Conservation (phyloP, 371 early-diverging fungal genomes). For the Gilbertella persicaria region DNA sequence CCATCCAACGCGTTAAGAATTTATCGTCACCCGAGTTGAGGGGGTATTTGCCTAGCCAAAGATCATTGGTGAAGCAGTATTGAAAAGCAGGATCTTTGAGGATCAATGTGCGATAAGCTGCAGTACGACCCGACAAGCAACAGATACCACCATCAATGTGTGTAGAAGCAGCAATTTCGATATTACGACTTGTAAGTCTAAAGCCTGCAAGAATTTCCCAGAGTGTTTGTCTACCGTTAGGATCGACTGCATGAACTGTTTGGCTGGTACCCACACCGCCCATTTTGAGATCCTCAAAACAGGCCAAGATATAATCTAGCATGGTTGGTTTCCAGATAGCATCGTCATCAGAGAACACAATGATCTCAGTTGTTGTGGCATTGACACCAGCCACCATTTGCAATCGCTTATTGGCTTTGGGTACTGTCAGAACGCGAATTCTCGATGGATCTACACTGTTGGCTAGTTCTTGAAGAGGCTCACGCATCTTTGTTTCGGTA, state of each 20-base stretch:
- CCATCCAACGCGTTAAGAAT: slow-evolving; percentile 79
- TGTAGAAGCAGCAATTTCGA: slow-evolving; percentile 75
- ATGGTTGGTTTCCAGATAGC: slow-evolving; percentile 70
- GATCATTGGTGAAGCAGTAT: slow-evolving; percentile 70
- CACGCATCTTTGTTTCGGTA: slow-evolving; percentile 58
- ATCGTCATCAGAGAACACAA: slow-evolving; percentile 79
- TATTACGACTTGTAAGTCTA: slow-evolving; percentile 72
- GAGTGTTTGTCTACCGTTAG: slow-evolving; percentile 60
- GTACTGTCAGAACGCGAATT: slow-evolving; percentile 55
- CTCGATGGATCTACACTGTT: slow-evolving; percentile 43
- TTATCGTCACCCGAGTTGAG: slow-evolving; percentile 81
- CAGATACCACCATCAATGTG: slow-evolving; percentile 81
- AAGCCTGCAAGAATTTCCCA: slow-evolving; percentile 79
- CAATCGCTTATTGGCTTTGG: slow-evolving; percentile 66
- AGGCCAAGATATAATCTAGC: slow-evolving; percentile 69
- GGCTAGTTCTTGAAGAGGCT: slow-evolving; percentile 50
- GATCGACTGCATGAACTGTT: slow-evolving; percentile 54
- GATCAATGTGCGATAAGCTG: slow-evolving; percentile 73
- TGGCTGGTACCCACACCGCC: slow-evolving; percentile 81
- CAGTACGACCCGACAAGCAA: slow-evolving; percentile 79
- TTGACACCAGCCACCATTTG: slow-evolving; percentile 77
- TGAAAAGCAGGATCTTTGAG: slow-evolving; percentile 75
- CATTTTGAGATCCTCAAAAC: slow-evolving; percentile 74
- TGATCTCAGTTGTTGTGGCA: slow-evolving; percentile 64
- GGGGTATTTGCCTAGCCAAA: slow-evolving; percentile 71